Conservation (phyloP, 129 eudicot species). For the Chrysanthemum lavandulifolium region DNA sequence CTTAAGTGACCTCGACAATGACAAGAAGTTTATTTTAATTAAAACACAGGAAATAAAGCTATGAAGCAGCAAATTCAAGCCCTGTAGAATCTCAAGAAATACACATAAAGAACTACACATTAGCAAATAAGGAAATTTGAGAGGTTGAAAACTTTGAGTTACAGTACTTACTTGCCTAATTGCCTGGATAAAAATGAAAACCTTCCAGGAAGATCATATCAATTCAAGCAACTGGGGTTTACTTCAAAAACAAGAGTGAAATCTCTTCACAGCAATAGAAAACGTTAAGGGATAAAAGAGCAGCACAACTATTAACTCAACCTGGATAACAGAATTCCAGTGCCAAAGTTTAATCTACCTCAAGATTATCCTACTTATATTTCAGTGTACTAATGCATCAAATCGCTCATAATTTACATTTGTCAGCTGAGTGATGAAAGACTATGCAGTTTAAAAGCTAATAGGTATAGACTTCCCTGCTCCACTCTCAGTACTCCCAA, state of each 20-base stretch:
- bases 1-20: too few relatives aligned
- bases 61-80: not conserved
- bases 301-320: not conserved
- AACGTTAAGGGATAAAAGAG: not conserved
- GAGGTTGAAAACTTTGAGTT: not conserved
- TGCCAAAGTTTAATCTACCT: constrained; percentile 10
- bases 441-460: constrained; percentile 1
- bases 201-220: not conserved
- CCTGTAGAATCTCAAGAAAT: not conserved
- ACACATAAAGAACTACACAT: not conserved
- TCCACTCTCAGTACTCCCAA: constrained; percentile 24
- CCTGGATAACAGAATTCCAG: constrained; percentile 13
- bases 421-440: not conserved
- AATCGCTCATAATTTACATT: constrained; percentile 18
- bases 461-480: constrained; percentile 14
- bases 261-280: constrained; percentile 9
- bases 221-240: not conserved
- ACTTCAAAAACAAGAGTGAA: not conserved
- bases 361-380: constrained; percentile 17
- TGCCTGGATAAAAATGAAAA: not conserved
- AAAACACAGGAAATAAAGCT: not conserved
- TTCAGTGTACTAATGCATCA: constrained; percentile 16
- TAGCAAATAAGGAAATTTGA: not conserved
- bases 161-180: not conserved
- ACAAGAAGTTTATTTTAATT: not conserved